These are phyloP conservation scores for Cinnamomum micranthum DNA, from an alignment of 164 flowering plant species.

Conservation along the genomic window DNA sequence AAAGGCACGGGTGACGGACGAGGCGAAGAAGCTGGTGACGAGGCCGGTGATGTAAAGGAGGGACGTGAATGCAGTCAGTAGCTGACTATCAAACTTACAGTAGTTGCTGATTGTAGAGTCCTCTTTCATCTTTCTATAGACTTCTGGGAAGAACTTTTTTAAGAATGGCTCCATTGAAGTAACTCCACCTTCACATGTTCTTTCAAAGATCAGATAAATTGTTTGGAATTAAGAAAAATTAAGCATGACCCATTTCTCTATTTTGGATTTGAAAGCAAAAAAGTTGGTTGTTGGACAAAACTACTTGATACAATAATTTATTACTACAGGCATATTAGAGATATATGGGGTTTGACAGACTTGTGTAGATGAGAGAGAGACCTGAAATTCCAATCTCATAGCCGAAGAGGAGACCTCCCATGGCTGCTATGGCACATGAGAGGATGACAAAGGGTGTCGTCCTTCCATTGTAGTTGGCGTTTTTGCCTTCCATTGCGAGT, in stretches of 20 bases:
- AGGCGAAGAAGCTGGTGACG: constrained; percentile 44
- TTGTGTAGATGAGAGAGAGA: constrained; percentile 1
- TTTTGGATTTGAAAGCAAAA: too few relatives aligned
- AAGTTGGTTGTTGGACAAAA: too few relatives aligned
- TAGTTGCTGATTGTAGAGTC: constrained; percentile 50
- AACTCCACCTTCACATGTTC: constrained; percentile 57
- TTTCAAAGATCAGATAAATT: not conserved
- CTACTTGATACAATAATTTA: too few relatives aligned
- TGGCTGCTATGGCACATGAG: constrained; percentile 59
- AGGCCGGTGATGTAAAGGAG: constrained; percentile 63
- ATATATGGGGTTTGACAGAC: too few relatives aligned
- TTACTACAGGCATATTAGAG: too few relatives aligned
- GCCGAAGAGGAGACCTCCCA: constrained; percentile 71
- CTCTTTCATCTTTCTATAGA: constrained; percentile 40
- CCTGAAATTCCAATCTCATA: constrained; percentile 83
- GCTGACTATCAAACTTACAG: constrained; percentile 62
- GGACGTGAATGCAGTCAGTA: constrained; percentile 61
- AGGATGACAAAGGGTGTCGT: constrained; percentile 42
- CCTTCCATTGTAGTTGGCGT: constrained; percentile 39
- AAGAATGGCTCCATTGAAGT: constrained; percentile 72
- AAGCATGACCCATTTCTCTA: constrained; percentile 1
- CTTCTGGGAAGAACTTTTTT: constrained; percentile 59
- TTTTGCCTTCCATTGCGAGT: constrained; percentile 12
- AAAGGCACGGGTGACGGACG: constrained; percentile 35
- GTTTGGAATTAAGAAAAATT: not conserved